These are phyloP conservation scores for Fragaria vesca DNA, from an alignment of 306 rosid species.

Conservation along the genomic window DNA sequence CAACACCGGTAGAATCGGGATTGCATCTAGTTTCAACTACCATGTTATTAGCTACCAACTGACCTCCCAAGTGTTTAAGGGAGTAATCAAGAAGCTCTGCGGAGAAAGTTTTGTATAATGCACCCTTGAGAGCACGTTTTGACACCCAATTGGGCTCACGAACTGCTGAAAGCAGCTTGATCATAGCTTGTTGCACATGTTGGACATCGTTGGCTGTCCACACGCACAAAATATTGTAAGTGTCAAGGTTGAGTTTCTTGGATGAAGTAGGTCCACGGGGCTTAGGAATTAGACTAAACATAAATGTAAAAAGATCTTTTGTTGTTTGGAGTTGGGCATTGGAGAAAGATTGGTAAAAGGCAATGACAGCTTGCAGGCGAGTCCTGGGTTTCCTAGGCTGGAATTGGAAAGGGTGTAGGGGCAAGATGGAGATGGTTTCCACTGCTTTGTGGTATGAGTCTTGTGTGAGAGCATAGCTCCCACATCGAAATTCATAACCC, in stretches of 20 bases:
- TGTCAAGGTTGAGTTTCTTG: conserved; percentile 15
- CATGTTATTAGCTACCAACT: conserved; percentile 43
- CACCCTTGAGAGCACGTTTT: conserved; percentile 56
- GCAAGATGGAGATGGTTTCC: conserved; percentile 37
- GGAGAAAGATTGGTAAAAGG: conserved; percentile 56
- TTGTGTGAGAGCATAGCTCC: conserved; percentile 67
- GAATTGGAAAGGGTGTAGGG: conserved; percentile 43
- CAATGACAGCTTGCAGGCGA: conserved; percentile 48
- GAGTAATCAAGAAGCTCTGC: conserved; percentile 60
- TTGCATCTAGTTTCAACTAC: conserved; percentile 46
- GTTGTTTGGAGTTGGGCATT: conserved; percentile 40
- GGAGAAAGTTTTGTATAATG: conserved; percentile 43
- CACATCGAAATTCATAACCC: conserved; percentile 71
- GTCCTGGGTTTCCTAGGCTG: conserved; percentile 39
- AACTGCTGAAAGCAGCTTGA: conserved; percentile 53
- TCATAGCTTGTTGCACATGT: conserved; percentile 47
- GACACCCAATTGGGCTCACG: conserved; percentile 45
- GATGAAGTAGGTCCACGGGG: conserved; percentile 8
- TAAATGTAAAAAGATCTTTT: conserved; percentile 58
- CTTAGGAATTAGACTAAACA: conserved; percentile 31
- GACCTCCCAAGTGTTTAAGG: conserved; percentile 57
- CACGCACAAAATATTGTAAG: conserved; percentile 33
- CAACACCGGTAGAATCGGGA: conserved; percentile 42
- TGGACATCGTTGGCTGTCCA: conserved; percentile 61
- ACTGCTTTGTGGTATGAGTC: conserved; percentile 53